Conservation (phyloP, 2,329 filamentous ascomycete species). For the Botrytis byssoidea region DNA sequence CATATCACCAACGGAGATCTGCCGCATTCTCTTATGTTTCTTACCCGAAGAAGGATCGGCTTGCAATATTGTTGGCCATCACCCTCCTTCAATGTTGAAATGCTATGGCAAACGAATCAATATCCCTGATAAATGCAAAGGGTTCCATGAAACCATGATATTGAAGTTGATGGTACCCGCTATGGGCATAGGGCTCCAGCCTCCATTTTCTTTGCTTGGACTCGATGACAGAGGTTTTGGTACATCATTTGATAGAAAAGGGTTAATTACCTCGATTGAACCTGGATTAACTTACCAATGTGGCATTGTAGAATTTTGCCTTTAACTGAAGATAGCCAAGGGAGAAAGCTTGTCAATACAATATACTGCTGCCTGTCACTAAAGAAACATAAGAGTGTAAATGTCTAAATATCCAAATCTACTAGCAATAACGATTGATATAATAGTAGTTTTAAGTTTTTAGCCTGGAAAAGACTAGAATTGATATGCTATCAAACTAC, state of each 20-base stretch:
- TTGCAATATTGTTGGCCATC: constrained; percentile 1
- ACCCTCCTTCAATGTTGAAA: not conserved
- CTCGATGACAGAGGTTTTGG: constrained; percentile 3
- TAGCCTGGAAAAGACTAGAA: not conserved
- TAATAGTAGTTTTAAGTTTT: not conserved
- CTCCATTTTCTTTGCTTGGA: constrained; percentile 16
- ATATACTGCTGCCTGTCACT: not conserved
- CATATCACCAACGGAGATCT: not conserved
- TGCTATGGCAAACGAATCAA: constrained; percentile 11
- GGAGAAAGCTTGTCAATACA: not conserved
- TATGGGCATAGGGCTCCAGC: constrained; percentile 20
- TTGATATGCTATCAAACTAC: not conserved
- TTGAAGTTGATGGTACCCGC: constrained; percentile 10
- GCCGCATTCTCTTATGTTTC: not conserved
- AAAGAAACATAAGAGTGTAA: not conserved
- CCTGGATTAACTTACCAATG: not conserved
- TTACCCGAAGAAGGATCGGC: not conserved
- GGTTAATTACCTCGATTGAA: not conserved
- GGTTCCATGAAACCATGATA: not conserved
- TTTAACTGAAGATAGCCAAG: not conserved
- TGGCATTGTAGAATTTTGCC: constrained; percentile 13
- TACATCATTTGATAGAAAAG: constrained; percentile 4
- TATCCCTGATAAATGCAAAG: not conserved
- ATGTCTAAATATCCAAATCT: not conserved
- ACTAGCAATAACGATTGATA: not conserved